Evolutionary conservation across 805 yeast species (phyloP), one percentile per base, ranked within the genome.

Genomic region (Ogataea corticis): DNA sequence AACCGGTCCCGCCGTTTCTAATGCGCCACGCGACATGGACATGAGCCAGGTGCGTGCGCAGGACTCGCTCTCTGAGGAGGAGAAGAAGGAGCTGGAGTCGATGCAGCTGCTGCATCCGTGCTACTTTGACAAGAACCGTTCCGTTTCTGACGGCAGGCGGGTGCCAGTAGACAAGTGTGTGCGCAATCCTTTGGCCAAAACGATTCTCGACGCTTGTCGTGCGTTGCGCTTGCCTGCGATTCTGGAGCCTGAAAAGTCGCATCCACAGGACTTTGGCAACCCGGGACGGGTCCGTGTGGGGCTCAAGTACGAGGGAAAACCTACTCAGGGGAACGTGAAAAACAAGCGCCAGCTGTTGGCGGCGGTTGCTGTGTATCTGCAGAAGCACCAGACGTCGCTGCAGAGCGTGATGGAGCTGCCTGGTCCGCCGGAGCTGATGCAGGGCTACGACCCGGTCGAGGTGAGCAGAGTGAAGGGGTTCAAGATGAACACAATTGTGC

Each of bases 251-350:
- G 88, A 85, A 48, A 94, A 90, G 69, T 67, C 85, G 1, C 99
- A 92, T 67, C 98, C 98, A 11, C 96, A 91, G 65, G 98, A 92
- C 67, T 94, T 85, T 77, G 96, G 98, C 54, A 92, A 92, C 61
- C 95, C 97, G 4, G 99, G 99, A n/a, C 77, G 98, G 58, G 91
- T 94, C 29, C 79, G 96, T 54, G 85, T 90, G 17, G 70, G 81
- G 36, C 54, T 88, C 33, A 84, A 81, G 57, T 58, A 44, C 46
- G 75, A 76, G 38, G 82, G 80, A 1, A 56, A 65, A 21, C 62
- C 73, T 10, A 70, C 67, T 12, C 61, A 63, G 14, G 56, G 60
- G 21, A 18, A 44, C n/a, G 38, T 70, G 31, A 66, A 65, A 43
- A 79, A 76, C 50, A 90, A 91, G 62, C 79, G 95, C 56, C 81